Evolutionary conservation across 2,329 filamentous ascomycete genomes (phyloP), one percentile per base, ranked within the genome.

Genomic region (Aphanocladium album): DNA sequence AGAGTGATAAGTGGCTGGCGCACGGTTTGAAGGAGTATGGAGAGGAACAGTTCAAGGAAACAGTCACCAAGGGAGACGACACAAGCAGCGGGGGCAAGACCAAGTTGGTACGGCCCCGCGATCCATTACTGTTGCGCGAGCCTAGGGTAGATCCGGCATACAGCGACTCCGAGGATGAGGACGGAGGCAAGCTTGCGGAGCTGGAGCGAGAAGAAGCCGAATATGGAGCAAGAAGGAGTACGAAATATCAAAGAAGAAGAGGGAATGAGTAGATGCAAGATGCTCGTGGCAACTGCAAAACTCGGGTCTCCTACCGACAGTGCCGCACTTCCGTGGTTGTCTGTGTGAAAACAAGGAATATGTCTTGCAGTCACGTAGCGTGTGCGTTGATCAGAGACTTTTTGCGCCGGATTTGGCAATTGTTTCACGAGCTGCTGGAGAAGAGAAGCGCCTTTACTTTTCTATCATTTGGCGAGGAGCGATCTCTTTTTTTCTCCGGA

Each of bases 141-240:
- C n/a, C 53, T 12, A 37, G 45, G 21, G 30, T 19, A 19, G 45
- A 5, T 23, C 3, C 9, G n/a, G 49, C 9, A 16, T 27, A 7
- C 5, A 25, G 33, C 25, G 45, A 46, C 21, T n/a, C 9, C 4
- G 60, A 56, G 8, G 53, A 47, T 17, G 27, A 57, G 23, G 23
- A 58, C 16, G 16, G 19, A 19, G 21, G n/a, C 9, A 39, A 51
- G n/a, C 54, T 63, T 16, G 62, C 43, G 2, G 59, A 14, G 19
- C 41, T 60, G 43, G 59, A 59, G 37, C 27, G 14, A 5, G 30
- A 27, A 41, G 62, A 61, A 12, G 59, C 47, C 14, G 55, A 41
- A n/a, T 63, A 61, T 54, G 59, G 51, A 5, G 5, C 37, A 37
- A 62, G 33, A 14, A 41, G 51, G 11, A 62, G 57, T 25, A 55